Conservation (phyloP, 2,329 filamentous ascomycete species). For the Hymenoscyphus repandus region DNA sequence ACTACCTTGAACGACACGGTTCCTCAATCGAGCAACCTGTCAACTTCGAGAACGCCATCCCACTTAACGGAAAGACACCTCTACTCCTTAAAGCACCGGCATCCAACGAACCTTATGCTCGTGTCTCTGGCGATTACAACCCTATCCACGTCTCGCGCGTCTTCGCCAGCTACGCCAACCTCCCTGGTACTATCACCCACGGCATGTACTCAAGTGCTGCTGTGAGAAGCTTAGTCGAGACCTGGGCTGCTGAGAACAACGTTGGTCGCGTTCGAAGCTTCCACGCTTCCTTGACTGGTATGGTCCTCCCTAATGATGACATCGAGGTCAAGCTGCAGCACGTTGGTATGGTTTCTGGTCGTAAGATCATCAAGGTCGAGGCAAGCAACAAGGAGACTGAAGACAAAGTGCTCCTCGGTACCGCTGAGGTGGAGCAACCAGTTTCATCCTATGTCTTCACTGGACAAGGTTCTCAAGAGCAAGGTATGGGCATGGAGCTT, state of each 20-base stretch:
- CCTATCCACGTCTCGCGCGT: slow-evolving; percentile 97
- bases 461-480: slow-evolving; percentile 95
- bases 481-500: slow-evolving; percentile 99
- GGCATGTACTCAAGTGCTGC: slow-evolving; percentile 99
- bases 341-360: slow-evolving; percentile 93
- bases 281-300: slow-evolving; percentile 93
- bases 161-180: slow-evolving; percentile 90
- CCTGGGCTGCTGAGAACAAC: slow-evolving; percentile 98
- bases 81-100: slow-evolving; percentile 85
- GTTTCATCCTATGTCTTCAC: slow-evolving; percentile 97
- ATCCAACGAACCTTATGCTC: slow-evolving; percentile 96
- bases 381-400: slow-evolving; percentile 92
- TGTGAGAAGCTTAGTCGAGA: slow-evolving; percentile 93
- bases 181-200: slow-evolving; percentile 96
- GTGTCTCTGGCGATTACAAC: slow-evolving; percentile 97
- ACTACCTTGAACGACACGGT: slow-evolving; percentile 90
- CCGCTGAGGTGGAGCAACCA: slow-evolving; percentile 96
- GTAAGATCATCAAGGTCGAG: slow-evolving; percentile 99
- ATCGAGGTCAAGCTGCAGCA: slow-evolving; percentile 94
- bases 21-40: slow-evolving; percentile 92
- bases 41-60: slow-evolving; percentile 96
- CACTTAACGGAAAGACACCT: slow-evolving; percentile 85
- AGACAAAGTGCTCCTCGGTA: slow-evolving; percentile 90
- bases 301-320: slow-evolving; percentile 96
- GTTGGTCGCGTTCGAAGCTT: slow-evolving; percentile 95